Conservation (phyloP, 2,329 filamentous ascomycete species). For the Dendrostoma leiphaemia region DNA sequence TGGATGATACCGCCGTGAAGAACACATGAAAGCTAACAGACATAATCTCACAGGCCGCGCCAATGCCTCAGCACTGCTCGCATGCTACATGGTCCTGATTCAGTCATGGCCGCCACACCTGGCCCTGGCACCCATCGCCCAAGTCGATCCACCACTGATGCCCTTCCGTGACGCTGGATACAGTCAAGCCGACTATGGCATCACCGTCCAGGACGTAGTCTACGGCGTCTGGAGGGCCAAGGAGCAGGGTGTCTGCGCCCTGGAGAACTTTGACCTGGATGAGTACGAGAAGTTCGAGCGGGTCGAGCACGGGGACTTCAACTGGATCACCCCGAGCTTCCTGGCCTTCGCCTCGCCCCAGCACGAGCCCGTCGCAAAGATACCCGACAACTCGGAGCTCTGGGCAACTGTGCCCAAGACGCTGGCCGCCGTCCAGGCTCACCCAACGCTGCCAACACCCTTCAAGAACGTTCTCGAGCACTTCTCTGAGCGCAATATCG, state of each 20-base stretch:
- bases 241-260: conserved; percentile 85
- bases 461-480: conserved; percentile 96
- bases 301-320: conserved; percentile 98
- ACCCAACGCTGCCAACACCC: conserved; percentile 71
- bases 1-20: no score
- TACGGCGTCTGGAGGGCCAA: conserved; percentile 99
- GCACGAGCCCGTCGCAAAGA: conserved; percentile 70
- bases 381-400: conserved; percentile 69
- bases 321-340: conserved; percentile 96
- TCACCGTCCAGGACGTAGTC: conserved; percentile 95
- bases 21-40: conserved; percentile 23
- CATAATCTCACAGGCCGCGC: conserved; percentile 64
- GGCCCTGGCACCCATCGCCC: conserved; percentile 90
- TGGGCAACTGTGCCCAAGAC: conserved; percentile 75
- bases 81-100: conserved; percentile 98
- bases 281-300: conserved; percentile 96
- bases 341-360: conserved; percentile 96
- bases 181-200: conserved; percentile 93
- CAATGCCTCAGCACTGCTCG: conserved; percentile 91
- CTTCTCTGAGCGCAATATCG: conserved; percentile 84
- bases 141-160: conserved; percentile 97
- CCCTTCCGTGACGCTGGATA: conserved; percentile 98
- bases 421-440: conserved; percentile 67
- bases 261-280: conserved; percentile 93
- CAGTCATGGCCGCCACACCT: conserved; percentile 97